Evolutionary conservation across 2,329 filamentous ascomycete genomes (phyloP).

Genomic region (Aspergillus sp.): DNA sequence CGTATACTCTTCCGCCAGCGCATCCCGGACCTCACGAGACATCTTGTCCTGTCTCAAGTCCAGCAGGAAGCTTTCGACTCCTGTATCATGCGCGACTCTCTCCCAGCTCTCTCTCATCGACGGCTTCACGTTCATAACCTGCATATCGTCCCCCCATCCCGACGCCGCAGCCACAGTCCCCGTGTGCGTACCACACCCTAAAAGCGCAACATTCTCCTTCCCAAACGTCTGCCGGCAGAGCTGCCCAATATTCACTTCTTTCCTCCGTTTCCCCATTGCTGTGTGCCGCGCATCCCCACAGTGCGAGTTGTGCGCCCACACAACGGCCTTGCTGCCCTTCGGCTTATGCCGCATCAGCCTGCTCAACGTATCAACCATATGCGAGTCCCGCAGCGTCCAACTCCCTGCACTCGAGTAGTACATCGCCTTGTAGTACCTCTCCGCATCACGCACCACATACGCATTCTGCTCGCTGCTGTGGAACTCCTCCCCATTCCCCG

Average conservation of each 20-base stretch:
- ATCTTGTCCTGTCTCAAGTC: conserved; percentile 45
- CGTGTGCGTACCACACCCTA: conserved; percentile 52
- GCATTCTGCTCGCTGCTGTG: conserved; percentile 54
- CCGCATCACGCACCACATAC: conserved; percentile 49
- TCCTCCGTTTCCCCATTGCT: conserved; percentile 46
- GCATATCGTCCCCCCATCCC: conserved; percentile 53
- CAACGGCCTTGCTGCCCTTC: conserved; percentile 45
- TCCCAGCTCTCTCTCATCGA: conserved; percentile 52
- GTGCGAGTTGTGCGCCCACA: conserved; percentile 58
- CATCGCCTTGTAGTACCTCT: conserved; percentile 55
- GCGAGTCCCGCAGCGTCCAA: conserved; percentile 54
- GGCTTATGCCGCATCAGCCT: conserved; percentile 46
- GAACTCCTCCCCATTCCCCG: conserved; percentile 47
- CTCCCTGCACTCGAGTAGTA: conserved; percentile 50
- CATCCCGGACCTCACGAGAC: conserved; percentile 36
- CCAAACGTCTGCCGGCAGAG: conserved; percentile 50
- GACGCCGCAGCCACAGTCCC: conserved; percentile 55
- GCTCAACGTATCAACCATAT: conserved; percentile 52
- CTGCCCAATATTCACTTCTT: conserved; percentile 55
- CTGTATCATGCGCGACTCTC: conserved; percentile 49
- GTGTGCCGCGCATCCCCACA: conserved; percentile 56
- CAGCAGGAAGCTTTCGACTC: conserved; percentile 46
- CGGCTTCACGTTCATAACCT: conserved; percentile 50
- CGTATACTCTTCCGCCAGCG: conserved; percentile 34
- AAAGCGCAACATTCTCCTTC: conserved; percentile 40